phyloP scores from a whole-genome alignment of 129 eudicot species.

The Flaveria brownii region DNA sequence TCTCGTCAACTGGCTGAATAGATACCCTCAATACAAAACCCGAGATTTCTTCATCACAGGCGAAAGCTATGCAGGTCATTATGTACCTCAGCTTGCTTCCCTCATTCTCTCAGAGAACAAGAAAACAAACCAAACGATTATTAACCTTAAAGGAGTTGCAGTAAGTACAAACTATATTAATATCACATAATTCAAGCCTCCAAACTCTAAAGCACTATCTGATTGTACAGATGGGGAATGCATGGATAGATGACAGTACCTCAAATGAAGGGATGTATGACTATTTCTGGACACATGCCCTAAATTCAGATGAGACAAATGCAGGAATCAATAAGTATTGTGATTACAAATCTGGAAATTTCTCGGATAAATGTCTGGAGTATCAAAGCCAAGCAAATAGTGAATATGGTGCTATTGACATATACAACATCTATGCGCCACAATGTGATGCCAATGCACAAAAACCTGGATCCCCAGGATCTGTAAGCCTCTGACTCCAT shows the following conservation, averaged over 20 bases:
- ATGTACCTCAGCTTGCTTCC: conserved; percentile 47
- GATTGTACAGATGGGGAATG: conserved; percentile 42
- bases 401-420: conserved; percentile 35
- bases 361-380: conserved; percentile 20
- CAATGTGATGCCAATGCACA: conserved; percentile 27
- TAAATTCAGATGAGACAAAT: conserved; percentile 49
- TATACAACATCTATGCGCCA: conserved; percentile 57
- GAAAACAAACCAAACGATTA: conserved; percentile 36
- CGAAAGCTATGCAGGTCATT: conserved; percentile 54
- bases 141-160: conserved; percentile 46
- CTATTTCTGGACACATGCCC: conserved; percentile 49
- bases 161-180: conserved; percentile 25
- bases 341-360: conserved; percentile 27
- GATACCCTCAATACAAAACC: conserved; percentile 52
- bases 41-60: conserved; percentile 47
- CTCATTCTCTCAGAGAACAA: conserved; percentile 41
- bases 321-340: conserved; percentile 35
- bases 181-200: background rate
- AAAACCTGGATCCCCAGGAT: conserved; percentile 35
- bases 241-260: conserved; percentile 35
- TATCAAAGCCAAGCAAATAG: conserved; percentile 14
- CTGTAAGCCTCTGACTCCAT: conserved; percentile 35
- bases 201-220: background rate
- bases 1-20: conserved; percentile 47
- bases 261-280: conserved; percentile 30